These are phyloP conservation scores for Apiospora rasikravindrae DNA, from an alignment of 2,329 filamentous ascomycete genomes.

Conservation along the genomic window DNA sequence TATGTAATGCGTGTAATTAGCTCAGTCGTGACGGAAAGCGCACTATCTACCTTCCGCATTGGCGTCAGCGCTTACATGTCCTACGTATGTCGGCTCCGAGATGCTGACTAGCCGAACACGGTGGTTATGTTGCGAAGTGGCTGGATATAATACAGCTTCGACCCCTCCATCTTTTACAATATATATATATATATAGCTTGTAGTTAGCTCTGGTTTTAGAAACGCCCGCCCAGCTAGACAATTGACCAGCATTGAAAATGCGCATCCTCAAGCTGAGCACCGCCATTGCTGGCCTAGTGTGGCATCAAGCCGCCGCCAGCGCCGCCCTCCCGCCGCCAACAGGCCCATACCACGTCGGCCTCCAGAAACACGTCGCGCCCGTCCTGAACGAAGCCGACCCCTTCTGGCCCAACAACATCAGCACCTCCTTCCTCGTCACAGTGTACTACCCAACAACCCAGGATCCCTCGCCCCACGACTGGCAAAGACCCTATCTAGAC, in stretches of 20 bases:
- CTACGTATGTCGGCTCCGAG: background rate
- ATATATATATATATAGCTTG: no score
- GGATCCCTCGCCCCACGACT: conserved; percentile 18
- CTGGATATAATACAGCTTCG: background rate
- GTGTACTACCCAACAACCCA: conserved; percentile 31
- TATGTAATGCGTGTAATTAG: background rate
- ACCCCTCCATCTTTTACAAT: background rate
- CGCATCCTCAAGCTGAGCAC: background rate
- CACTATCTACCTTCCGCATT: background rate
- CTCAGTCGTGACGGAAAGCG: background rate
- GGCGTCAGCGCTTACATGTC: background rate
- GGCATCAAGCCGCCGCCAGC: background rate
- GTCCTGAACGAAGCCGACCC: conserved; percentile 29
- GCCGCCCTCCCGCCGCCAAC: conserved; percentile 26
- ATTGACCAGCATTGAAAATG: background rate
- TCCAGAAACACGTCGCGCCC: conserved; percentile 28
- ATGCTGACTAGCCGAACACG: background rate
- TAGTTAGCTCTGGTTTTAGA: no score
- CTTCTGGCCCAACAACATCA: conserved; percentile 33
- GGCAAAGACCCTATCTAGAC: conserved; percentile 25
- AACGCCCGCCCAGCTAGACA: no score
- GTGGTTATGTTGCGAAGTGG: background rate
- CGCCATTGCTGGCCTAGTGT: background rate
- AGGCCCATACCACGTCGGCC: conserved; percentile 30
- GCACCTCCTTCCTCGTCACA: conserved; percentile 33